Evolutionary conservation across 768 basidiomycete genomes (phyloP), one percentile per base, ranked within the genome.

Genomic region (Lactifluus hygrophoroides): DNA sequence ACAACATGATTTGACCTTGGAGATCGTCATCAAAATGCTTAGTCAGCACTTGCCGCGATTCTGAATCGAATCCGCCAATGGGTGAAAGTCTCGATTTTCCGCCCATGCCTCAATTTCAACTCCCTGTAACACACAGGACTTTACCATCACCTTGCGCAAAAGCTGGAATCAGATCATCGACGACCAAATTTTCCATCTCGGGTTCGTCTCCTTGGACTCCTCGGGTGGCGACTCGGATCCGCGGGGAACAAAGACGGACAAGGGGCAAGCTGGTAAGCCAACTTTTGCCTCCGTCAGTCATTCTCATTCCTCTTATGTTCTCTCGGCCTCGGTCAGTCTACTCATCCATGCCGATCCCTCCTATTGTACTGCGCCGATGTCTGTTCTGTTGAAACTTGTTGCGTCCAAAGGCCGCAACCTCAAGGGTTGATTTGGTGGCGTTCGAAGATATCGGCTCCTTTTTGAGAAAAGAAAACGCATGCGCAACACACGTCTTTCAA

Each of bases 21-120:
- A 28, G 45, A 47, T 55, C 47, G 27, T 47, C 45, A 48, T 56
- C 27, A 44, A 6, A 1, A 42, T 56, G 55, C 19, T 56, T 56
- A 42, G 55, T 56, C 55, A 56, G 55, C 55, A 10, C 10, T n/a
- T 43, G 38, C 37, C 5, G 10, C 38, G 16, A 19, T 17, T n/a
- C n/a, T n/a, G n/a, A n/a, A n/a, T n/a, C n/a, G n/a, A n/a, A n/a
- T n/a, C n/a, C n/a, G n/a, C n/a, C n/a, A n/a, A n/a, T n/a, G n/a
- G n/a, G n/a, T n/a, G n/a, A n/a, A n/a, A n/a, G n/a, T n/a, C n/a
- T n/a, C n/a, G n/a, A n/a, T n/a, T n/a, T n/a, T n/a, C n/a, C n/a
- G n/a, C n/a, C n/a, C n/a, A n/a, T n/a, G n/a, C n/a, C n/a, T n/a
- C n/a, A n/a, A n/a, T n/a, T n/a, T n/a, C n/a, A n/a, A n/a, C n/a